These are phyloP conservation scores for Gynostemma pentaphyllum DNA, from an alignment of 306 rosid genomes.

Conservation along the genomic window DNA sequence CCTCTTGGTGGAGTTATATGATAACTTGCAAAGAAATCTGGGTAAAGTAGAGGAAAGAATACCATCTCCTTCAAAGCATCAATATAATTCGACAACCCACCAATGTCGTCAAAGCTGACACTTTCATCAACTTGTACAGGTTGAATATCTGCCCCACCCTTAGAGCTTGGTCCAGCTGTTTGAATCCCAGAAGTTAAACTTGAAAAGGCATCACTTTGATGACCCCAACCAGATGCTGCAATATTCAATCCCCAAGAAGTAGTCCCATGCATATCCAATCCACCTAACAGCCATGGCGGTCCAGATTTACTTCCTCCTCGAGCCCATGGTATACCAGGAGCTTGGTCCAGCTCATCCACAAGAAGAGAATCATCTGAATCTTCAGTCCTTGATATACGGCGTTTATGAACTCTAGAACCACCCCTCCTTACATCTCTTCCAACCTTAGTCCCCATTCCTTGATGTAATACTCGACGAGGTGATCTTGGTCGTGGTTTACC, in stretches of 20 bases:
- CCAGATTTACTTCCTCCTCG: conserved; percentile 84
- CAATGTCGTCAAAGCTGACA: conserved; percentile 89
- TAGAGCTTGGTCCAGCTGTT: conserved; percentile 99
- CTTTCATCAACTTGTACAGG: conserved; percentile 95
- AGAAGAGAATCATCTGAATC: conserved; percentile 98
- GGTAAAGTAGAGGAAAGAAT: conserved; percentile 89
- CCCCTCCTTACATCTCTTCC: conserved; percentile 85
- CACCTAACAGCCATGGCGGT: conserved; percentile 93
- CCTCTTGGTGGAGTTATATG: conserved; percentile 98
- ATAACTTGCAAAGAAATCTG: conserved; percentile 92
- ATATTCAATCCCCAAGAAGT: conserved; percentile 81
- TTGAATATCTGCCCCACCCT: conserved; percentile 98
- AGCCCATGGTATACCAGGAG: conserved; percentile 90
- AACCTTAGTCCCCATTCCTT: conserved; percentile 87
- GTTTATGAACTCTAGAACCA: conserved; percentile 86
- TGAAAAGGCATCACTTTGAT: conserved; percentile 83
- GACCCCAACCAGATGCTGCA: conserved; percentile 99
- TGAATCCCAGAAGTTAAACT: conserved; percentile 84
- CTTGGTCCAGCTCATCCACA: conserved; percentile 93
- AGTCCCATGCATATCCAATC: conserved; percentile 82
- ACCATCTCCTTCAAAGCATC: conserved; percentile 97
- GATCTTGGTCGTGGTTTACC: conserved; percentile 72
- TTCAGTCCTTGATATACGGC: conserved; percentile 67
- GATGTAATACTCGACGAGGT: conserved; percentile 85
- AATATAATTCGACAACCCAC: conserved; percentile 84